phyloP scores from a whole-genome alignment of 1,139 yeast genomes.

The Geotrichum citri-aurantii region DNA sequence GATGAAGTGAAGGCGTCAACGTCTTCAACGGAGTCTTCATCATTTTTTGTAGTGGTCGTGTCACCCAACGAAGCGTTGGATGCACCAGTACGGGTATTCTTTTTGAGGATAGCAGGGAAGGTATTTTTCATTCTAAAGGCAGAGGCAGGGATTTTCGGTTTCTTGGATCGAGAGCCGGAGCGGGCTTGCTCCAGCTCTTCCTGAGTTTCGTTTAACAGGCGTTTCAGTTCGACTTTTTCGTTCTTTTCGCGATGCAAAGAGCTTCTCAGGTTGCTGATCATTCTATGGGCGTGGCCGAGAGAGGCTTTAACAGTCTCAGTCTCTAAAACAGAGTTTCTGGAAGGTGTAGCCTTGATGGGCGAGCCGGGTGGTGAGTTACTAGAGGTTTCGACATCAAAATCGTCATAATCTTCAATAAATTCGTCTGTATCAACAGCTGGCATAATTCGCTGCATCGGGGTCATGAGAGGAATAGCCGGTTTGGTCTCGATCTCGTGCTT shows the following conservation, averaged over 20 bases:
- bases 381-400: conserved; percentile 22
- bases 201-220: conserved; percentile 27
- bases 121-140: not conserved
- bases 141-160: conserved; percentile 2
- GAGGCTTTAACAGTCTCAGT: conserved; percentile 63
- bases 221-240: conserved; percentile 35
- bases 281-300: conserved; percentile 57
- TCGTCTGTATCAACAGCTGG: conserved; percentile 20
- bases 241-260: conserved; percentile 33
- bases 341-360: conserved; percentile 44
- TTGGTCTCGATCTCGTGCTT: conserved; percentile 18
- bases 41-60: not conserved
- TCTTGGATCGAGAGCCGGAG: conserved; percentile 7
- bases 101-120: not conserved
- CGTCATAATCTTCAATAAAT: conserved; percentile 23
- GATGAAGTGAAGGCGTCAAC: not conserved
- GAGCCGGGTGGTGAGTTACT: conserved; percentile 39
- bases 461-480: conserved; percentile 21
- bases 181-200: conserved; percentile 23
- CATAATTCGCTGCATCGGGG: conserved; percentile 21
- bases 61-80: not conserved
- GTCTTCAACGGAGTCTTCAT: not conserved
- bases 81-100: not conserved
- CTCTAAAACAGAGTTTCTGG: conserved; percentile 52
- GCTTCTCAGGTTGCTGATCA: conserved; percentile 29